Base-by-base conservation (phyloP, 768 basidiomycete species). In the Cyclocybe cylindracea region DNA sequence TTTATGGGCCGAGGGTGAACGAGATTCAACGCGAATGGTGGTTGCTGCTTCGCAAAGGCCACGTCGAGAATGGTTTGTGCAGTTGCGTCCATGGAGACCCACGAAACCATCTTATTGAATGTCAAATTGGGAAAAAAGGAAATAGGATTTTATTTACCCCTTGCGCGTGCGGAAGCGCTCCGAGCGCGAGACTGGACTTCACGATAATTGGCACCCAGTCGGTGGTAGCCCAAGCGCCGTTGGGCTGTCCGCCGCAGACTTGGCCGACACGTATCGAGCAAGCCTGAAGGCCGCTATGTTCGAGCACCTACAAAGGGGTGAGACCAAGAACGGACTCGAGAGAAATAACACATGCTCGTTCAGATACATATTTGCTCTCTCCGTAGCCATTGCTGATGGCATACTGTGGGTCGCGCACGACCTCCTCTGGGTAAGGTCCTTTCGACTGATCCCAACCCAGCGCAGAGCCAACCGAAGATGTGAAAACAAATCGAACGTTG, bases 181-280 rank as follows among this genome's bases (percentile, higher is more conserved):
- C 63, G 13, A 68, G 54, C 11, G 57, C 43, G 8, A 61, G 5
- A 47, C 67, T 67, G 4, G 71, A 66, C 50, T 70, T 72, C 1
- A 70, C 56, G 10, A 71, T 40, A 34, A 68, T 69, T 2, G 72
- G 70, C 2, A 75, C 51, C 70, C 73, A 74, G 16, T 73, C 71
- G 4, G 55, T 65, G 4, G 60, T 61, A 1, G 66, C 58, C 74
- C 74, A 75, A 7, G 67, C 62, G 2, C 72, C 71, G 8, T 63
- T 69, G 5, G 61, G 61, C 1, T 19, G 35, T 5, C 65, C 65
- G 9, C 70, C 72, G 35, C 59, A 61, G 10, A 75, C 60, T 48
- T 74, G 72, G 1, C 71, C 72, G 32, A 73, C 54, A 9, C 72
- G 60, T 2, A 72, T 29, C 1, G 65, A 66, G 3, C 62, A 58